Evolutionary conservation across 1,284 basidiomycete species (phyloP), one percentile per base, ranked within the genome.

Genomic region (Sanghuangporus sanghuang): DNA sequence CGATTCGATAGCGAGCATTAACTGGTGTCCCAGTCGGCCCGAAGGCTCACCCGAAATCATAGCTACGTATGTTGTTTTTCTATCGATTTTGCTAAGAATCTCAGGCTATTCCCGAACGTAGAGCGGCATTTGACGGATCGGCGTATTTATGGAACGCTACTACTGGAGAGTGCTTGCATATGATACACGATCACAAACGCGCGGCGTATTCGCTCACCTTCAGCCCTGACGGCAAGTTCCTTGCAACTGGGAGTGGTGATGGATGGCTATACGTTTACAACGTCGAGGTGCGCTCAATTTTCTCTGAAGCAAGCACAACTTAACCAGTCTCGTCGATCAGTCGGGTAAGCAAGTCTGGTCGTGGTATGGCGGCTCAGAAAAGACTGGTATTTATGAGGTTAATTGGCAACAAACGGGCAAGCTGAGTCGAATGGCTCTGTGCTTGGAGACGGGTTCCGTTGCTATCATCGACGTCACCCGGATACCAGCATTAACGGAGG

Each of bases 141-240:
- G 82, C 87, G 2, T 82, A 89, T 50, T 68, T 94, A 49, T 94
- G 92, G 92, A 86, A 94, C 72, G 84, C 85, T 9, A 80, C 81
- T 42, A 87, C 86, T 1, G 92, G 91, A 40, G 79, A 83, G 48
- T 93, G 91, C 71, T 71, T 91, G 36, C 79, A 83, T 66, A 77
- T 84, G 14, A 89, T 93, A 69, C 71, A 71, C 6, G 87, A 91
- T 68, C 87, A 90, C 73, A 83, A 75, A 68, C 78, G 79, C 35
- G 80, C 87, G n/a, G 80, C 91, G 14, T 92, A 86, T 70, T 80
- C 87, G 2, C 68, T 91, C 18, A 75, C 81, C 8, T 89, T 90
- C 70, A 87, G 85, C 69, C 87, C 88, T 0, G 81, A 86, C 59
- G 86, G 86, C 27, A 63, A 57, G 12, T 67, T 62, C 50, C 67